Percentiles rank a stretch among this genome's conserved stretches.
These are phyloP conservation scores for Kuraishia molischiana DNA, from an alignment of 805 yeast species.

Conservation along the genomic window DNA sequence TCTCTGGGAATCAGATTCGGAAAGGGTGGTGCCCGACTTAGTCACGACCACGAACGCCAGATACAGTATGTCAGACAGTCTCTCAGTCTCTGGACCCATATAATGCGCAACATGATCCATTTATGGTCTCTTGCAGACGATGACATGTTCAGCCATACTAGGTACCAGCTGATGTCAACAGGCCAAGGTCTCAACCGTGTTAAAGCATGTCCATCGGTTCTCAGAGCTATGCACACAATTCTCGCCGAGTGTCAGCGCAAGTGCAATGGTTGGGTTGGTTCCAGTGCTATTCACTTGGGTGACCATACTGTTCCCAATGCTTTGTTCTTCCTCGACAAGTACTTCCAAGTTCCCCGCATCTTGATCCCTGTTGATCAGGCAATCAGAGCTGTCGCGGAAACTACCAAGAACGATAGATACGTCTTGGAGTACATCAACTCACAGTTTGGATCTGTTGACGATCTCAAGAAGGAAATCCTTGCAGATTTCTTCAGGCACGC, in stretches of 20 bases:
- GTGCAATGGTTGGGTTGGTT: slow-evolving; percentile 64
- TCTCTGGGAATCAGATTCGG: slow-evolving; percentile 61
- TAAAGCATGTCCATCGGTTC: slow-evolving; percentile 61
- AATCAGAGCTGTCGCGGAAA: slow-evolving; percentile 41
- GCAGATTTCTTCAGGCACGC: slow-evolving; percentile 48
- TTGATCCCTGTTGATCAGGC: slow-evolving; percentile 62
- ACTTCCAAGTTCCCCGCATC: slow-evolving; percentile 71
- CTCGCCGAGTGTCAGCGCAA: slow-evolving; percentile 58
- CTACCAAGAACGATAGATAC: slow-evolving; percentile 35
- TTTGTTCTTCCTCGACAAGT: slow-evolving; percentile 67
- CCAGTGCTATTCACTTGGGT: slow-evolving; percentile 72
- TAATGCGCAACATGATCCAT: slow-evolving; percentile 69
- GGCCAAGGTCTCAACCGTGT: slow-evolving; percentile 79
- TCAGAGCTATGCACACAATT: slow-evolving; percentile 62
- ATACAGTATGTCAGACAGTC: slow-evolving; percentile 70
- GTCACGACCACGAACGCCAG: slow-evolving; percentile 68
- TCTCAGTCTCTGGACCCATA: slow-evolving; percentile 62
- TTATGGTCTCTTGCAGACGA: slow-evolving; percentile 72
- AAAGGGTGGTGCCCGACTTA: slow-evolving; percentile 56
- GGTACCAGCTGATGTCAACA: slow-evolving; percentile 55
- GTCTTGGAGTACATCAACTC: slow-evolving; percentile 39
- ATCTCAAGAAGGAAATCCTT: slow-evolving; percentile 37
- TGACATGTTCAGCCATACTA: slow-evolving; percentile 49
- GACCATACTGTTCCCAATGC: slow-evolving; percentile 84
- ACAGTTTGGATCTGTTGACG: slow-evolving; percentile 48